These are phyloP conservation scores for Plasmopara muralis DNA, from an alignment of 352 stramenopile species.

Conservation along the genomic window DNA sequence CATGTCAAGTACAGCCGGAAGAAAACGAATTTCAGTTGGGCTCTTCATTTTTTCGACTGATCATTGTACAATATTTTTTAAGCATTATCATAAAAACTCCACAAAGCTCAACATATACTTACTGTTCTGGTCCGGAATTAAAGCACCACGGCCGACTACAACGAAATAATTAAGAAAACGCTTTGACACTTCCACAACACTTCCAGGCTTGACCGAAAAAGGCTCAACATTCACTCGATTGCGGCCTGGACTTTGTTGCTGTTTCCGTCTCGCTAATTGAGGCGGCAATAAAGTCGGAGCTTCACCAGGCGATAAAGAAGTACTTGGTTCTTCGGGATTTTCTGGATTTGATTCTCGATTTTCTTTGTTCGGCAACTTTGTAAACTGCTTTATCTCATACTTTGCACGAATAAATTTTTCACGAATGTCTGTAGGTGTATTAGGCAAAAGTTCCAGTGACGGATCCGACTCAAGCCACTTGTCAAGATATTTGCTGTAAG, in stretches of 20 bases:
- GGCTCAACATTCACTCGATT: constrained; percentile 4
- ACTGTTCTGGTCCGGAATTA: constrained; percentile 57
- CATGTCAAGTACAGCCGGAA: constrained; percentile 52
- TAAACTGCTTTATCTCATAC: constrained; percentile 65
- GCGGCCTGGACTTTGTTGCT: constrained; percentile 28
- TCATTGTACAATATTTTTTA: background rate
- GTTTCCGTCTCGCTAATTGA: constrained; percentile 23
- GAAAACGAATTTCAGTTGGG: constrained; percentile 59
- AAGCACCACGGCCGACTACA: constrained; percentile 52
- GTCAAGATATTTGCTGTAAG: constrained; percentile 50
- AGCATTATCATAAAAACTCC: constrained; percentile 1
- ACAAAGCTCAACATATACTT: constrained; percentile 14
- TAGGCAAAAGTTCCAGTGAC: constrained; percentile 32
- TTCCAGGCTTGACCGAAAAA: constrained; percentile 30
- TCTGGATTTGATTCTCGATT: too few relatives aligned
- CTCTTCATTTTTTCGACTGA: constrained; percentile 69
- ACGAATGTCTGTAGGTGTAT: constrained; percentile 29
- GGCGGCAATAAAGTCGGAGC: constrained; percentile 15
- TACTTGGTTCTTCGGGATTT: too few relatives aligned
- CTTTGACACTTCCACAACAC: constrained; percentile 38
- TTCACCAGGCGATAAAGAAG: constrained; percentile 2
- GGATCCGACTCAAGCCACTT: constrained; percentile 46
- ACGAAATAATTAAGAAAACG: constrained; percentile 79
- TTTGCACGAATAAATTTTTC: constrained; percentile 62
- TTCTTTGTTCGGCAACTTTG: constrained; percentile 26